Conservation (phyloP, 2,329 filamentous ascomycete species). For the Rhynchosporium secalis region DNA sequence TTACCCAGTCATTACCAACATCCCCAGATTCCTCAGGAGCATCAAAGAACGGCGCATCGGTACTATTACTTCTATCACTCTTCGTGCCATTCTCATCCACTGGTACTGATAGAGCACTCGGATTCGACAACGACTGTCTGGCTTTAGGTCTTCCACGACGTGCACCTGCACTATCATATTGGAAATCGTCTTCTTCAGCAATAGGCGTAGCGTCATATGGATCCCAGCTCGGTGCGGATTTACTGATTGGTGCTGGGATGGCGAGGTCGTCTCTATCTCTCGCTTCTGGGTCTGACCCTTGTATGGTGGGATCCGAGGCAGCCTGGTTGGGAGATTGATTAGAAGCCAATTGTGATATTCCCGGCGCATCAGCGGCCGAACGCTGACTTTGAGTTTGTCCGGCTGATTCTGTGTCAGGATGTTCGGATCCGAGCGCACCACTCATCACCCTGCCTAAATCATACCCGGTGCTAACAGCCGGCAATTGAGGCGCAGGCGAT, state of each 20-base stretch:
- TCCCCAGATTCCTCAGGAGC: conserved; percentile 22
- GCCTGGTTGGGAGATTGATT: too few species aligned
- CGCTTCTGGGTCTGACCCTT: conserved; percentile 20
- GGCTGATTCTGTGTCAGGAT: conserved; percentile 4
- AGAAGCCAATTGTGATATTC: too few species aligned
- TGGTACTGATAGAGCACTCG: not conserved
- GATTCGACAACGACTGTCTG: conserved; percentile 10
- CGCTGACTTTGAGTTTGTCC: too few species aligned
- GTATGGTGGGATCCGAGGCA: not conserved
- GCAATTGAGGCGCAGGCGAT: conserved; percentile 17
- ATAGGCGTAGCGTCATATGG: conserved; percentile 42
- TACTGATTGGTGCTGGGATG: conserved; percentile 40
- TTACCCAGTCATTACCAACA: conserved; percentile 31
- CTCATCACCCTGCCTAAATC: conserved; percentile 18
- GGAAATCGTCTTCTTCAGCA: conserved; percentile 42
- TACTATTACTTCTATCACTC: conserved; percentile 31
- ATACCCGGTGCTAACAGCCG: conserved; percentile 14
- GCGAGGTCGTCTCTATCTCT: conserved; percentile 24
- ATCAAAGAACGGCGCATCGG: conserved; percentile 34
- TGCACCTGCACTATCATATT: conserved; percentile 25
- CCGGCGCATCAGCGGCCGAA: too few species aligned
- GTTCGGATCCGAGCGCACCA: conserved; percentile 19
- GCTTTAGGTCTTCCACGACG: conserved; percentile 17
- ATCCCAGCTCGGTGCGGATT: conserved; percentile 42
- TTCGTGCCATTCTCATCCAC: conserved; percentile 9